Percentiles rank a stretch among this genome's conserved stretches.
phyloP scores from a whole-genome alignment of 768 basidiomycete genomes.

The Boletus reticulatus region DNA sequence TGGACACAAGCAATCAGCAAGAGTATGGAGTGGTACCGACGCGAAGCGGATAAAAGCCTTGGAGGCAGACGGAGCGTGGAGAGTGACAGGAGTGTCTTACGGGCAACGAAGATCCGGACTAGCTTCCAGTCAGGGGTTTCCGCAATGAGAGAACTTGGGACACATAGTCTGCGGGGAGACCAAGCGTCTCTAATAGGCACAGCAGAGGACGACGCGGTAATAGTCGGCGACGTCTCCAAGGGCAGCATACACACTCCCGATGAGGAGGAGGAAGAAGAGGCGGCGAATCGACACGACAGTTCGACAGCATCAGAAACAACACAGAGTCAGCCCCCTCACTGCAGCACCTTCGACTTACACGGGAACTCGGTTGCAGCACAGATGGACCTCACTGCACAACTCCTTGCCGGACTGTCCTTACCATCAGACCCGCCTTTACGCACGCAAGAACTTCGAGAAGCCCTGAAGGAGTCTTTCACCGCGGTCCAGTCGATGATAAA shows the following conservation, averaged over 20 bases:
- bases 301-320: conserved; percentile 45
- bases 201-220: conserved; percentile 13
- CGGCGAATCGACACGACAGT: conserved; percentile 41
- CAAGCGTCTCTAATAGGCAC: conserved; percentile 24
- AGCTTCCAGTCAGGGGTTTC: conserved; percentile 32
- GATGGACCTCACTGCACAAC: conserved; percentile 69
- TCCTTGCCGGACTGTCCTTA: conserved; percentile 49
- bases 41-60: conserved; percentile 33
- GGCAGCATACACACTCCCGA: conserved; percentile 26
- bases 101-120: conserved; percentile 27
- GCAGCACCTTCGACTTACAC: conserved; percentile 57
- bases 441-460: conserved; percentile 39
- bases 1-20: conserved; percentile 79
- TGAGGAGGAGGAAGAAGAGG: conserved; percentile 28
- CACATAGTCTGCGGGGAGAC: conserved; percentile 23
- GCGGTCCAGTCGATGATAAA: conserved; percentile 57
- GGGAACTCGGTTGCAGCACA: conserved; percentile 72
- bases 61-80: conserved; percentile 42
- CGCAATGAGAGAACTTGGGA: conserved; percentile 22
- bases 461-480: conserved; percentile 58
- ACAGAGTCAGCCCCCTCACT: conserved; percentile 51
- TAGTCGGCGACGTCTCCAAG: conserved; percentile 8
- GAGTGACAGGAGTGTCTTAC: conserved; percentile 43
- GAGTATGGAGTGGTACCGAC: conserved; percentile 69
- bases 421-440: conserved; percentile 29